phyloP scores from a whole-genome alignment of 2,329 filamentous ascomycete genomes.

The Exutisphaerella laricina region DNA sequence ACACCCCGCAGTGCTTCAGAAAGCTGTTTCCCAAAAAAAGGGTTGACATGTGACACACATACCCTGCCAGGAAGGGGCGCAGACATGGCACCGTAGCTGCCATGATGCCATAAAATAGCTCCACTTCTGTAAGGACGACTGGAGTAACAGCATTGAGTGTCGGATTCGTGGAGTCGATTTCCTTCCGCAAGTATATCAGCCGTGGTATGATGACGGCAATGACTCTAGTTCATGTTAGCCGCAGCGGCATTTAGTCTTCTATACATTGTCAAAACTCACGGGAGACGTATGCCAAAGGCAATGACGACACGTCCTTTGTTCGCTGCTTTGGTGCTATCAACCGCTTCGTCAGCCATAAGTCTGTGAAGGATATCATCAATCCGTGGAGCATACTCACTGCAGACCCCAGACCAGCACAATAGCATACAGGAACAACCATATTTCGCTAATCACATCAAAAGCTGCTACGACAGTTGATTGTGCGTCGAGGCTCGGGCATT shows the following conservation, averaged over 20 bases:
- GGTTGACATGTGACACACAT: no score
- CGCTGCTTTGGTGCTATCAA: constrained; percentile 30
- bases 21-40: no score
- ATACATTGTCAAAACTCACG: constrained; percentile 28
- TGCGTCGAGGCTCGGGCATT: constrained; percentile 11
- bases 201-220: constrained; percentile 37
- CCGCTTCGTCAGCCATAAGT: no score
- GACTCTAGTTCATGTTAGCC: constrained; percentile 34
- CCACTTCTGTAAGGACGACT: constrained; percentile 37
- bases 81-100: constrained; percentile 41
- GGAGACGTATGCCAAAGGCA: constrained; percentile 40
- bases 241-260: constrained; percentile 2
- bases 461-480: constrained; percentile 38
- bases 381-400: no score
- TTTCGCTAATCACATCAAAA: constrained; percentile 40
- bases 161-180: constrained; percentile 33
- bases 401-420: constrained; percentile 37
- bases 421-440: constrained; percentile 35
- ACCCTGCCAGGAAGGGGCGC: constrained; percentile 36
- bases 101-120: constrained; percentile 40
- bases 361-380: no score
- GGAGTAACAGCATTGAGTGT: constrained; percentile 36
- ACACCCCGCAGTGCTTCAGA: no score
- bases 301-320: constrained; percentile 39
- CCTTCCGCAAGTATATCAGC: constrained; percentile 34